Evolutionary conservation across 352 stramenopile species (phyloP).

Genomic region (Hyaloperonospora brassicae): DNA sequence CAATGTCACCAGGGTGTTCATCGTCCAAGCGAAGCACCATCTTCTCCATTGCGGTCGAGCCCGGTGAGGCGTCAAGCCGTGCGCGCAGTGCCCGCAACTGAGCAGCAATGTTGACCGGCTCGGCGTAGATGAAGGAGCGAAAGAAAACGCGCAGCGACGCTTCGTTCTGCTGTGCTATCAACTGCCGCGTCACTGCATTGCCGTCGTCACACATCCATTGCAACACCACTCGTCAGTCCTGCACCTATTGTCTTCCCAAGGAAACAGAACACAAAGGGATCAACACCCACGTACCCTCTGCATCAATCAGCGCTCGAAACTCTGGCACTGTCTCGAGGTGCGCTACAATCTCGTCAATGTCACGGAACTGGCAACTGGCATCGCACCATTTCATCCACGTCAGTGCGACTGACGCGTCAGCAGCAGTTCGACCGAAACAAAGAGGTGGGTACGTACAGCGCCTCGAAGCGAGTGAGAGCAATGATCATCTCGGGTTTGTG

Average conservation of each 20-base stretch:
- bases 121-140: slow-evolving; percentile 69
- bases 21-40: slow-evolving; percentile 88
- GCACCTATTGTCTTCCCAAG: too few species aligned
- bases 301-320: slow-evolving; percentile 65
- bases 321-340: slow-evolving; percentile 86
- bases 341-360: slow-evolving; percentile 87
- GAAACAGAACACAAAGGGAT: not conserved
- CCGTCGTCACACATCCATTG: not conserved
- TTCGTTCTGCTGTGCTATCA: slow-evolving; percentile 34
- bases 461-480: slow-evolving; percentile 95
- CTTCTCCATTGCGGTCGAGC: slow-evolving; percentile 45
- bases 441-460: slow-evolving; percentile 45
- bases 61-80: slow-evolving; percentile 42
- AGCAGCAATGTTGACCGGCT: slow-evolving; percentile 47
- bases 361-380: slow-evolving; percentile 86
- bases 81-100: slow-evolving; percentile 75
- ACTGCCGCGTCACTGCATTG: slow-evolving; percentile 25
- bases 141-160: slow-evolving; percentile 62
- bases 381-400: not conserved
- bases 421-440: too few species aligned
- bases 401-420: not conserved
- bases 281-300: slow-evolving; percentile 22
- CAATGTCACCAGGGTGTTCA: slow-evolving; percentile 95
- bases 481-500: slow-evolving; percentile 99
- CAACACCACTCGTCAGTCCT: not conserved